Percentiles rank a stretch among this genome's conserved stretches.
phyloP scores from a whole-genome alignment of 2,329 filamentous ascomycete species.

The Beauveria medogensis region DNA sequence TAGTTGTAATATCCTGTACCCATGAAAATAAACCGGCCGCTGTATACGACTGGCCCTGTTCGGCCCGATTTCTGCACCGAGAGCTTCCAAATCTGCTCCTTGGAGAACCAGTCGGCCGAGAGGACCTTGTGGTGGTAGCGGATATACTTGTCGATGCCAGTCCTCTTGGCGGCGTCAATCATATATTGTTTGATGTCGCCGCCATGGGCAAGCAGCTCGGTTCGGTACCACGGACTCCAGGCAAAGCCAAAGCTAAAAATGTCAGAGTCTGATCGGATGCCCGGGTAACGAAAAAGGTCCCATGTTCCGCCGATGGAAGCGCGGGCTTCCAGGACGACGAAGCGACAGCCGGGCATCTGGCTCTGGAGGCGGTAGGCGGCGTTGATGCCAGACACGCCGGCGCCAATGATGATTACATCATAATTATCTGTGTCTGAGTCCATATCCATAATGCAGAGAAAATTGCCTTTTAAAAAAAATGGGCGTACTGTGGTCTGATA shows the following conservation, averaged over 20 bases:
- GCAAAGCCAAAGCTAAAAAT: constrained; percentile 52
- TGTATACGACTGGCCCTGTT: constrained; percentile 16
- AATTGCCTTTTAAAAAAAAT: too few relatives aligned
- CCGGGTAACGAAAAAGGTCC: constrained; percentile 64
- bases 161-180: constrained; percentile 33
- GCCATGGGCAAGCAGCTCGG: constrained; percentile 41
- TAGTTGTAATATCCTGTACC: constrained; percentile 67
- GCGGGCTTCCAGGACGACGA: constrained; percentile 47
- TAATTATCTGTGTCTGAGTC: too few relatives aligned
- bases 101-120: background rate
- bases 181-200: constrained; percentile 42
- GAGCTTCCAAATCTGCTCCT: background rate
- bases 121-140: background rate
- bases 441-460: too few relatives aligned
- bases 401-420: constrained; percentile 49
- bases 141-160: constrained; percentile 34
- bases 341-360: constrained; percentile 44
- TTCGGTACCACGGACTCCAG: constrained; percentile 58
- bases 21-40: constrained; percentile 50
- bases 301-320: constrained; percentile 61
- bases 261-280: constrained; percentile 54
- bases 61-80: background rate
- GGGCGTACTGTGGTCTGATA: too few relatives aligned
- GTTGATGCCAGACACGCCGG: constrained; percentile 52
- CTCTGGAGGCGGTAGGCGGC: constrained; percentile 57